Evolutionary conservation across 768 basidiomycete genomes (phyloP), one percentile per base, ranked within the genome.

Genomic region (Pisolithus microcarpus): DNA sequence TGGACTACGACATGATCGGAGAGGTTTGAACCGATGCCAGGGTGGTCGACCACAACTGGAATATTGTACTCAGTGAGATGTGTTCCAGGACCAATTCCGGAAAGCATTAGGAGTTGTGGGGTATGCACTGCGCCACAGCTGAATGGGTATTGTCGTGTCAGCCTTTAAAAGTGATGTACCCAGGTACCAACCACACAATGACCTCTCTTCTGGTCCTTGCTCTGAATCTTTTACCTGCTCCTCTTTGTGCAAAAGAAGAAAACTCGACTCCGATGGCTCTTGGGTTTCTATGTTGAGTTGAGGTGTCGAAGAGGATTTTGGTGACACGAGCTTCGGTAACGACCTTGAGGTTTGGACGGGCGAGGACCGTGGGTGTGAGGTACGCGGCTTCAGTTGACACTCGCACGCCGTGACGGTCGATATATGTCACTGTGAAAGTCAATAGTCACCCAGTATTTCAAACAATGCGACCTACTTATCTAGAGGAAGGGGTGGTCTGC

Each of bases 1-100:
- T 75, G 70, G 47, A 85, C 72, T 16, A 74, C 71, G 4, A 75
- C 71, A 58, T 91, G 90, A 60, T 92, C 90, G 42, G 76, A 70
- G 16, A 92, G 75, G 62, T 90, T 75, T 7, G 76, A 70, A 13
- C 91, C 91, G 19, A 93, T 88, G 10, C 82, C 82, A 0, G 85
- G 83, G 1, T 85, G 75, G 57, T 90, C 80, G 5, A 78, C 60
- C 18, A 83, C 68, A 28, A 82, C 66, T 0, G 77, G 70, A 19
- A 93, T 82, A 6, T 66, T 65, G 50, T 81, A 68, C 34, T 70
- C 63, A 9, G 69, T 56, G 36, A 91, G 72, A 11, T 85, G 73
- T 1, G 70, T 70, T 2, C 74, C 72, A 31, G 87, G 85, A 3
- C 90, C 91, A 43, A 93, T 70, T 9, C 91, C 91, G 13, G 85